phyloP scores from a whole-genome alignment of 306 rosid species.

The Trifolium dubium region DNA sequence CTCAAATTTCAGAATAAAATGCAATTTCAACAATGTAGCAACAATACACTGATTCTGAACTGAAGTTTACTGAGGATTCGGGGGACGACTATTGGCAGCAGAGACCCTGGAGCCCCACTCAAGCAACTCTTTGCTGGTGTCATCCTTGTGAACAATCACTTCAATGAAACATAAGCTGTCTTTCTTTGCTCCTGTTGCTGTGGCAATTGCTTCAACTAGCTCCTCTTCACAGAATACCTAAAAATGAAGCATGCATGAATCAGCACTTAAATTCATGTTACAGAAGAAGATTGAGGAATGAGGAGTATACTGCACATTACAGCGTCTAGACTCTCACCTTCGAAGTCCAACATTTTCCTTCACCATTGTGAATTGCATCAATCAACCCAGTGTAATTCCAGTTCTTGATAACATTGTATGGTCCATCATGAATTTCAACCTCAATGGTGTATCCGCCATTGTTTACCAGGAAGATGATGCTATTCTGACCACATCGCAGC shows the following conservation, averaged over 20 bases:
- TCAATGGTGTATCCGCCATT: conserved; percentile 91
- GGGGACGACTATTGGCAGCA: conserved; percentile 86
- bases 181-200: conserved; percentile 69
- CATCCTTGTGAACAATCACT: conserved; percentile 84
- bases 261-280: background rate
- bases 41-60: background rate
- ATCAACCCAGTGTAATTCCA: conserved; percentile 79
- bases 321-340: conserved; percentile 52
- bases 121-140: conserved; percentile 92
- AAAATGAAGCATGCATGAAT: background rate
- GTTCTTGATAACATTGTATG: conserved; percentile 92
- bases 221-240: conserved; percentile 83
- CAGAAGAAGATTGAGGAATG: background rate
- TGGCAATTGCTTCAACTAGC: conserved; percentile 65
- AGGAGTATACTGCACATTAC: background rate
- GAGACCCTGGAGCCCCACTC: conserved; percentile 83
- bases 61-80: conserved; percentile 64
- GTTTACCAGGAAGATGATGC: conserved; percentile 80
- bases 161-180: conserved; percentile 83
- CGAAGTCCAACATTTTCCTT: conserved; percentile 92
- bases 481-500: conserved; percentile 67
- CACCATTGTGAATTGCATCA: conserved; percentile 85
- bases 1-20: background rate
- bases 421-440: conserved; percentile 91
- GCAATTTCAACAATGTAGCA: conserved; percentile 2